phyloP scores from a whole-genome alignment of 1,139 yeast genomes.

The Spencermartinsiella ligniputridi region DNA sequence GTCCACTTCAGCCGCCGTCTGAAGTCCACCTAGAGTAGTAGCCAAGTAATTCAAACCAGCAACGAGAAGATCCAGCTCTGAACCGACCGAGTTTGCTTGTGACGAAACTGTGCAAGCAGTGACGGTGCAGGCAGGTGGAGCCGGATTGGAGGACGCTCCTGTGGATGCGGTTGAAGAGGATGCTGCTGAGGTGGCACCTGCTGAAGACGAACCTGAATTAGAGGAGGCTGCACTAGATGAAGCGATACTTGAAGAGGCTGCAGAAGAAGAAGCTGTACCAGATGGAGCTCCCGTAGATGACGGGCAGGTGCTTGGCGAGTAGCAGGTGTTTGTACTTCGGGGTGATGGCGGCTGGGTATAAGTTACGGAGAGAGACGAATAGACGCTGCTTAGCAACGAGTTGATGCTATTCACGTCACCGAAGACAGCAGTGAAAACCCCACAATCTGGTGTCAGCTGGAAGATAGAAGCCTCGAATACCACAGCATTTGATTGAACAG shows the following conservation, averaged over 20 bases:
- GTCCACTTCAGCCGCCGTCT: background rate
- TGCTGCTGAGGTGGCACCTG: background rate
- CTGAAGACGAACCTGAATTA: background rate
- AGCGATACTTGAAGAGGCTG: background rate
- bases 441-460: background rate
- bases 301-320: background rate
- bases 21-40: background rate
- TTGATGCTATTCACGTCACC: constrained; percentile 1
- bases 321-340: background rate
- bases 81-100: background rate
- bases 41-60: background rate
- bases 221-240: background rate
- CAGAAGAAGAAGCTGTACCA: background rate
- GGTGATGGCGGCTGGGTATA: background rate
- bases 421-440: background rate
- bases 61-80: background rate
- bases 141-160: background rate
- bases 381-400: background rate
- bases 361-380: background rate
- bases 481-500: background rate
- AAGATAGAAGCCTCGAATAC: background rate
- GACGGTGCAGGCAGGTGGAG: background rate
- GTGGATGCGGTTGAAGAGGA: no score
- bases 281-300: background rate
- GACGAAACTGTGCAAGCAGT: background rate